Base-by-base conservation (phyloP, 768 basidiomycete genomes). In the Harrya chromipes region DNA sequence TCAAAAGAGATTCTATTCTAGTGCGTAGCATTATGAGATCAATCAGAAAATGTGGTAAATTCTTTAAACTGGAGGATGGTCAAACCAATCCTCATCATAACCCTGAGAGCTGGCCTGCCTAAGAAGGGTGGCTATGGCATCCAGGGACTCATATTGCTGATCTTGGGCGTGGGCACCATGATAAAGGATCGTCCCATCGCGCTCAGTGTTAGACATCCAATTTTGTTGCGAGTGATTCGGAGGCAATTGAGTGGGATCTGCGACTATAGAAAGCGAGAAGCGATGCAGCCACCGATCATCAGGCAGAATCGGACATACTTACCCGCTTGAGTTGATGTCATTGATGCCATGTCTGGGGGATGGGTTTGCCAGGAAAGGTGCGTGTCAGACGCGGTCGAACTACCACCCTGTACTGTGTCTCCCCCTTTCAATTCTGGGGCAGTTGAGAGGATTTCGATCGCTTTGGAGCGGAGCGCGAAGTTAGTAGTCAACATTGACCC, bases 201-300 rank as follows among this genome's bases (percentile, higher is more conserved):
- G 20, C 13, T 34, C 33, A 5, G 29, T 12, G 21, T 24, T 3
- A 2, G 43, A 3, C 14, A 33, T 39, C 50, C 38, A 44, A 6
- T 11, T 29, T 9, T 46, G 51, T 5, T 1, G 29, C 11, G 33
- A 4, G 33, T 17, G 39, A 14, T 46, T 13, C 11, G 29, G 39
- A 38, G 29, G 14, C 5, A 23, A 11, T 34, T 47, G 45, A 23
- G 21, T 7, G 10, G 27, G 14, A 46, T 48, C 23, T 34, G 10
- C n/a, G n/a, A n/a, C 61, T 60, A n/a, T 33, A 13, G 2, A 29
- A 34, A 40, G 8, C 16, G 11, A 19, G 60, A 20, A 47, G 27
- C 26, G 40, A 29, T 29, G 26, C 29, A 29, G 29, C 29, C 19
- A 19, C 35, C 19, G 23, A 49, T 20, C 13, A 12, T 13, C 29